Evolutionary conservation across 2,329 filamentous ascomycete species (phyloP).

Genomic region (Hirsutella rhossiliensis): DNA sequence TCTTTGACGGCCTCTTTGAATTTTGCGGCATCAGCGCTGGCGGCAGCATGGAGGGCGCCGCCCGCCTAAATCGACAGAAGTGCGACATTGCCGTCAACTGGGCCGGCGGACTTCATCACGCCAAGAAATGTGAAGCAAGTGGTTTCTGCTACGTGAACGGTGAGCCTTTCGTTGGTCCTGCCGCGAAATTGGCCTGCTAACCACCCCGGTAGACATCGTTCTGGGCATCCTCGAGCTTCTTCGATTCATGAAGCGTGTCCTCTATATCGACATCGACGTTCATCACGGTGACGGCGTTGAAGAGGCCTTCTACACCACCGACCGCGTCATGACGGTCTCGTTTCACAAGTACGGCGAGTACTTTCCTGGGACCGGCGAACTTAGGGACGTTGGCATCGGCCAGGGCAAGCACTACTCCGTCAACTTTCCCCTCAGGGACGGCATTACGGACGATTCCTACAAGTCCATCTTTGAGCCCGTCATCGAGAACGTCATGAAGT

Average conservation of each 20-base stretch:
- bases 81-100: conserved; percentile 97
- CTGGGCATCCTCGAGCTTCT: conserved; percentile 88
- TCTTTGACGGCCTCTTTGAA: conserved; percentile 95
- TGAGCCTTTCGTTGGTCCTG: conserved; percentile 24
- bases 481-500: conserved; percentile 74
- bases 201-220: conserved; percentile 61
- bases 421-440: conserved; percentile 85
- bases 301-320: conserved; percentile 85
- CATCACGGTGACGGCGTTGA: conserved; percentile 91
- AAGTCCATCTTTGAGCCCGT: conserved; percentile 86
- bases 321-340: conserved; percentile 84
- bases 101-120: conserved; percentile 94
- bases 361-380: conserved; percentile 83
- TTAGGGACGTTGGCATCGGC: conserved; percentile 77
- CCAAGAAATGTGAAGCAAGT: conserved; percentile 90
- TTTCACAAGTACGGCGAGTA: conserved; percentile 98
- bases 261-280: conserved; percentile 95
- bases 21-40: conserved; percentile 93
- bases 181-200: neutral
- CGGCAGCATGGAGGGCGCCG: conserved; percentile 86
- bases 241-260: conserved; percentile 82
- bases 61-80: conserved; percentile 78
- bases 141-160: conserved; percentile 99
- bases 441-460: conserved; percentile 83
- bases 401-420: conserved; percentile 81